Base-by-base conservation (phyloP, 331 rosid genomes). In the Quercus tomentella region DNA sequence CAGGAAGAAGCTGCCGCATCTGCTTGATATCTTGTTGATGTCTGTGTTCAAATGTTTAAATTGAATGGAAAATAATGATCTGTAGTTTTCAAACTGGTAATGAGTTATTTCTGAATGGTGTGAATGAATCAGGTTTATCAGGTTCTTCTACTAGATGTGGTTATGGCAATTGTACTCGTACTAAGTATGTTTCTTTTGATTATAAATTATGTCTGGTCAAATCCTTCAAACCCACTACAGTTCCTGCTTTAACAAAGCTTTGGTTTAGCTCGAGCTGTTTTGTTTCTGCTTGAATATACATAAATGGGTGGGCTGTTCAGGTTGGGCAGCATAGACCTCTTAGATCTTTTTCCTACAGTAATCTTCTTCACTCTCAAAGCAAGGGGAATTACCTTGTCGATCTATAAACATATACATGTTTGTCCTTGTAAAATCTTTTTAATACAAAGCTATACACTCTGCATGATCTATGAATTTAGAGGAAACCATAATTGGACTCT, bases 1-100 rank as follows among this genome's bases (percentile, higher is more conserved):
- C 88, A 76, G 83, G 99, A 90, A 87, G 91, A 35, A 70, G 95
- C 94, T 6, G 89, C 90, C 51, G 12, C 83, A 21, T 6, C 88
- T 70, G 82, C 79, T 81, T 91, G 87, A 91, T 26, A 28, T 77
- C 69, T 33, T 82, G 57, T 72, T 28, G 74, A 58, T 37, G 28
- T 5, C 67, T 18, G 37, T 83, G 81, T 81, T 77, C 45, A 20
- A 8, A 66, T 70, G 65, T 80, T 77, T n/a, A 22, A 14, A 52
- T 28, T 70, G 66, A 71, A 62, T 75, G 57, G 56, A 79, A 81
- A 73, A 81, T 82, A 80, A 88, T 70, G 62, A 41, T 56, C 74
- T 78, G 56, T 84, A 58, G 71, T 71, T 76, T 82, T 78, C 67
- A 73, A 43, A 70, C 63, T 65, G 49, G 6, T 76, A 61, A 1